Conservation (phyloP, 1,139 yeast genomes). For the Hansenula anomala region DNA sequence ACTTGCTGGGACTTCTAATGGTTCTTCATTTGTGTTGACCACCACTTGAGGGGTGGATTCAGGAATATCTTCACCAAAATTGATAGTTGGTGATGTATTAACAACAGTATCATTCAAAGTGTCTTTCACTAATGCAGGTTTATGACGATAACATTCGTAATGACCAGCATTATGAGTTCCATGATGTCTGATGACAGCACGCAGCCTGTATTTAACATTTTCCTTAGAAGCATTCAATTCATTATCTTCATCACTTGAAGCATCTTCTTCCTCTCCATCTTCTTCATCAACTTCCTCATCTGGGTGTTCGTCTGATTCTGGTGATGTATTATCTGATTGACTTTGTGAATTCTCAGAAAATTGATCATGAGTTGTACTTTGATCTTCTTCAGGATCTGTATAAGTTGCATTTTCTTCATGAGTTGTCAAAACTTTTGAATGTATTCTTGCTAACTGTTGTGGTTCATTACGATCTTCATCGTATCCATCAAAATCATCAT, state of each 20-base stretch:
- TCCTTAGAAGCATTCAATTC: conserved; percentile 16
- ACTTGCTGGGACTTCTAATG: neutral
- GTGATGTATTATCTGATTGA: conserved; percentile 21
- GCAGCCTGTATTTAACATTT: conserved; percentile 47
- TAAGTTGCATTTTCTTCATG: conserved; percentile 25
- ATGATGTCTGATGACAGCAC: conserved; percentile 75
- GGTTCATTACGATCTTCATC: conserved; percentile 21
- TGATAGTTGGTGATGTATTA: conserved; percentile 43
- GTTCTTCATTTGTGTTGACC: conserved; percentile 1
- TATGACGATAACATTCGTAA: conserved; percentile 73
- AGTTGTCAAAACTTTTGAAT: conserved; percentile 18
- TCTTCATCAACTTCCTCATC: conserved; percentile 6
- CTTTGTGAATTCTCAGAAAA: conserved; percentile 5
- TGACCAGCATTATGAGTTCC: conserved; percentile 93
- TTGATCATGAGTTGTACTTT: conserved; percentile 22
- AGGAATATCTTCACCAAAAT: conserved; percentile 24
- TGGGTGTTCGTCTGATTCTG: conserved; percentile 6
- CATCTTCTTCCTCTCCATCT: conserved; percentile 19
- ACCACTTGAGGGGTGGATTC: conserved; percentile 5
- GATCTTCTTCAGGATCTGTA: conserved; percentile 23
- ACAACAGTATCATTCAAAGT: conserved; percentile 36
- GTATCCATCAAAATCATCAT: conserved; percentile 15
- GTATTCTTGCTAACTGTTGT: conserved; percentile 18
- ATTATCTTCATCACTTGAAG: conserved; percentile 20
- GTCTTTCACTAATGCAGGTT: conserved; percentile 57